Evolutionary conservation across 1,284 basidiomycete species (phyloP).

Genomic region (Sanguinoderma infundibulare): DNA sequence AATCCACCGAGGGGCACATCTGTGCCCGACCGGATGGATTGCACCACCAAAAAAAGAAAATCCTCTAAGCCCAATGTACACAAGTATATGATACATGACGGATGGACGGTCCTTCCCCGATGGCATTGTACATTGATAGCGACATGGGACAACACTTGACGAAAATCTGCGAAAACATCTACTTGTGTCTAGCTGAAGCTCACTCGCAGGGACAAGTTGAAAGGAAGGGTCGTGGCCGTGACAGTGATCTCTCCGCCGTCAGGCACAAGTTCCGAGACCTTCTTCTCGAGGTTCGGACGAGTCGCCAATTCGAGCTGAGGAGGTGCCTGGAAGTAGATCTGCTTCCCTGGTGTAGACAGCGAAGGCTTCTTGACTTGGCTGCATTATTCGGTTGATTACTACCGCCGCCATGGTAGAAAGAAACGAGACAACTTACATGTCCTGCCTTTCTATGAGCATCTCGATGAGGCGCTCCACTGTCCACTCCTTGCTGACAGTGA

Average conservation of each 20-base stretch:
- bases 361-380: slow-evolving; percentile 96
- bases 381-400: slow-evolving; percentile 9
- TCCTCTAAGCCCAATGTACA: neutral
- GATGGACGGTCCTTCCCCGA: neutral
- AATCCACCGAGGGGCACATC: no score
- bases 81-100: neutral
- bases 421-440: slow-evolving; percentile 69
- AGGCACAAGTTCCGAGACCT: slow-evolving; percentile 79
- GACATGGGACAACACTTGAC: neutral
- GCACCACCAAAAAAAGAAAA: no score
- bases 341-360: slow-evolving; percentile 67
- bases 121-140: slow-evolving; percentile 3
- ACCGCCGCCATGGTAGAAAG: neutral
- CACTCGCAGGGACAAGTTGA: slow-evolving; percentile 78
- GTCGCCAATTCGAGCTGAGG: slow-evolving; percentile 89
- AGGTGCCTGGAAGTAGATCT: slow-evolving; percentile 93
- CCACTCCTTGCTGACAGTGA: slow-evolving; percentile 69
- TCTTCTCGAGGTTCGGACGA: slow-evolving; percentile 87
- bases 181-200: slow-evolving; percentile 49
- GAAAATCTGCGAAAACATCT: slow-evolving; percentile 3
- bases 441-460: slow-evolving; percentile 81
- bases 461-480: slow-evolving; percentile 89
- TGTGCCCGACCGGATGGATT: no score
- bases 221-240: slow-evolving; percentile 88
- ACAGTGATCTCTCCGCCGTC: slow-evolving; percentile 84